These are phyloP conservation scores for Daphne laureola DNA, from an alignment of 441 rosid genomes.

Conservation along the genomic window DNA sequence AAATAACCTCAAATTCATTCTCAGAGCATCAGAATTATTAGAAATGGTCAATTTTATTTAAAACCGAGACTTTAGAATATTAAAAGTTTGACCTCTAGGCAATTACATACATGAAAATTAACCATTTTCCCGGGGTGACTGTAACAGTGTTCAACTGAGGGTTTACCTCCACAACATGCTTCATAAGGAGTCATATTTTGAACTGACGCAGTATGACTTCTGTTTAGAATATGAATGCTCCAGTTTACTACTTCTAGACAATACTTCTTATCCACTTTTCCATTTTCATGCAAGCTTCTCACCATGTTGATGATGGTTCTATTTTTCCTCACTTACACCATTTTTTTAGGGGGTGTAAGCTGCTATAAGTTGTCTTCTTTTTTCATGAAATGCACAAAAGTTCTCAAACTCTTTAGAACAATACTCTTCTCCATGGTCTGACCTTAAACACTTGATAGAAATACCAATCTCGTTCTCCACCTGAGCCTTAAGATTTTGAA, in stretches of 20 bases:
- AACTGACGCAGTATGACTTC: too few species aligned
- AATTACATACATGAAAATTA: too few species aligned
- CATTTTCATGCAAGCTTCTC: not conserved
- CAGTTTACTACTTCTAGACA: not conserved
- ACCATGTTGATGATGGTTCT: not conserved
- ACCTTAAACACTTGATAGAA: not conserved
- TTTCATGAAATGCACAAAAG: not conserved
- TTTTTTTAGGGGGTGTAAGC: conserved; percentile 4
- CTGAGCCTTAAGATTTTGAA: conserved; percentile 1
- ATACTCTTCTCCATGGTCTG: conserved; percentile 3
- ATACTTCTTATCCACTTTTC: not conserved
- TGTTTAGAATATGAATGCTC: not conserved
- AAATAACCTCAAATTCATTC: too few species aligned
- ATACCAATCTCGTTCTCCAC: not conserved
- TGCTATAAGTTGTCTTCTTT: conserved; percentile 4
- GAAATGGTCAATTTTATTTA: too few species aligned
- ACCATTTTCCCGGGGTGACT: too few species aligned
- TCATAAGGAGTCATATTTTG: too few species aligned
- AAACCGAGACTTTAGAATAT: too few species aligned
- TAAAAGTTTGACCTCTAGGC: too few species aligned
- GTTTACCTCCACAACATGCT: too few species aligned
- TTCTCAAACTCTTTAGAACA: not conserved
- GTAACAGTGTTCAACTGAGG: too few species aligned
- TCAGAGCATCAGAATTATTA: too few species aligned
- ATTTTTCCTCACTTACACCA: conserved; percentile 3